Percentiles rank a stretch among this genome's conserved stretches.
Evolutionary conservation across 1,284 basidiomycete species (phyloP).

Genomic region (Ceratobasidium sp.): DNA sequence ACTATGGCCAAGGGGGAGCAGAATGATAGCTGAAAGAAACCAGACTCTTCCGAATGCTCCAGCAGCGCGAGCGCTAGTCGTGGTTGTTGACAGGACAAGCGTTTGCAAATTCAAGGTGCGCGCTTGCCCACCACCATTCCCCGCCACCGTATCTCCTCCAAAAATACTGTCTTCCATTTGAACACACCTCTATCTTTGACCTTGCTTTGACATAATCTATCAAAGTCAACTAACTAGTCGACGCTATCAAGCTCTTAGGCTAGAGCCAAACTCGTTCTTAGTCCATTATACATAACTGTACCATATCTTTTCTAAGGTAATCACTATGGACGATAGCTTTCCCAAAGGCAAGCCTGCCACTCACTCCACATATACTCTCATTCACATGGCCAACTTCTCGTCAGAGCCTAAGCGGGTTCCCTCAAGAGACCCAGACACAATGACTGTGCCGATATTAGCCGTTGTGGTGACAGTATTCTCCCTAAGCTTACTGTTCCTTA

Average conservation of each 20-base stretch:
- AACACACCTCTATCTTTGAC: too few species aligned
- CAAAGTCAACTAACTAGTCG: too few species aligned
- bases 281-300: neutral
- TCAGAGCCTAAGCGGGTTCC: conserved; percentile 33
- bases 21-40: neutral
- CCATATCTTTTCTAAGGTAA: too few species aligned
- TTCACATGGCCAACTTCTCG: neutral
- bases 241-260: too few species aligned
- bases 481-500: conserved; percentile 30
- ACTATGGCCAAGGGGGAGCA: neutral
- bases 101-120: conserved; percentile 21
- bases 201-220: too few species aligned
- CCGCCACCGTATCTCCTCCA: neutral
- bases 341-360: conserved; percentile 1
- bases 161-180: too few species aligned
- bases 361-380: neutral
- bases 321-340: conserved; percentile 24
- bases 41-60: too few species aligned
- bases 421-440: conserved; percentile 15
- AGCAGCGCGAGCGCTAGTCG: neutral
- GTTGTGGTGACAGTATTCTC: conserved; percentile 34
- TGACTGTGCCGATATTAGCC: conserved; percentile 22
- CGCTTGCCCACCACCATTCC: neutral
- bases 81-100: neutral
- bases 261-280: too few species aligned